Percentiles rank a stretch among this genome's conserved stretches.
These are phyloP conservation scores for Linnemannia elongata DNA, from an alignment of 192 early-diverging fungal genomes.

Conservation along the genomic window DNA sequence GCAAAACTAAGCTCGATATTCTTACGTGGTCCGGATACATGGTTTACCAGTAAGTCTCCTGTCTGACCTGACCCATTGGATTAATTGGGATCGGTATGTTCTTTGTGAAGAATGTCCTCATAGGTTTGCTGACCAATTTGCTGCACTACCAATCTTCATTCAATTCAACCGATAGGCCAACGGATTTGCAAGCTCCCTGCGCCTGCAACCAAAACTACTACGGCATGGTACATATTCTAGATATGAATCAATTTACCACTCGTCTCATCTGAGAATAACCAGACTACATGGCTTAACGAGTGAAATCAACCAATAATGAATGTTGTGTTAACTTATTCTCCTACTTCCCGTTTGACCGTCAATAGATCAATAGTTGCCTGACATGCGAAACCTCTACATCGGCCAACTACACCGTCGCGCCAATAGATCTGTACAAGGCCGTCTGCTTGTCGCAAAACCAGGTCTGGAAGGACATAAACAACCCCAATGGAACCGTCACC, in stretches of 20 bases:
- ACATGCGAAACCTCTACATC: slow-evolving; percentile 23
- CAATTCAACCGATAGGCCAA: slow-evolving; percentile 14
- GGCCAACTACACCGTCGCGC: slow-evolving; percentile 36
- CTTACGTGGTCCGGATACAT: slow-evolving; percentile 31
- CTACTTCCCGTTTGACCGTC: background rate
- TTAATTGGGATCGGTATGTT: background rate
- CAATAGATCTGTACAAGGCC: slow-evolving; percentile 3
- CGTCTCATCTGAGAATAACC: background rate
- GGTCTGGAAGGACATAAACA: slow-evolving; percentile 34
- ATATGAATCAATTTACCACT: background rate
- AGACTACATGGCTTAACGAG: background rate
- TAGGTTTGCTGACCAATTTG: background rate
- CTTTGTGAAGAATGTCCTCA: background rate
- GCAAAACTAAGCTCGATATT: slow-evolving; percentile 25
- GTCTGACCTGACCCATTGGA: background rate
- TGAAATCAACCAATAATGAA: background rate
- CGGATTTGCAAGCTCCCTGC: slow-evolving; percentile 22
- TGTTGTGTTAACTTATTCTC: background rate
- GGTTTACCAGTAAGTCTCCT: slow-evolving; percentile 45
- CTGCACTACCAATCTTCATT: background rate
- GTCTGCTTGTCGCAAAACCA: slow-evolving; percentile 32
- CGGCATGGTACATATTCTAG: slow-evolving; percentile 19
- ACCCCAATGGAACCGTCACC: slow-evolving; percentile 14
- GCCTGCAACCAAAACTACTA: slow-evolving; percentile 53
- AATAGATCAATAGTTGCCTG: slow-evolving; percentile 27